phyloP scores from a whole-genome alignment of 192 early-diverging fungal genomes.

The Rhizophagus sp. region DNA sequence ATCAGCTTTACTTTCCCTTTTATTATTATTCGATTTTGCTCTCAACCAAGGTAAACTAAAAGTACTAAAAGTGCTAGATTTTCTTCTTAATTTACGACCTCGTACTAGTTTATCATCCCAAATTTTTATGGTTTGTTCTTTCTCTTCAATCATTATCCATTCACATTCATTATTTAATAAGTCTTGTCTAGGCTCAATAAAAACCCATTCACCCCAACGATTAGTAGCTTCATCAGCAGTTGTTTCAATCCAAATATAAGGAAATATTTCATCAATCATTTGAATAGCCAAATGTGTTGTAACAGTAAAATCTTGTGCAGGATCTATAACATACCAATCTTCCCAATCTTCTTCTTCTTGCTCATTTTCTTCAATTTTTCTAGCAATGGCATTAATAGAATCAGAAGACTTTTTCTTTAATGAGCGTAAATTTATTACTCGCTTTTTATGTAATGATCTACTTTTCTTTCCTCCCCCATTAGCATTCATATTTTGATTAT shows the following conservation, averaged over 20 bases:
- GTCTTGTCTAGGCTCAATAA: slow-evolving; percentile 28
- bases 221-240: background rate
- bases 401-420: background rate
- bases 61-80: slow-evolving; percentile 11
- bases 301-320: slow-evolving; percentile 5
- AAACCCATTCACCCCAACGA: slow-evolving; percentile 31
- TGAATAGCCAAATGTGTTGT: slow-evolving; percentile 29
- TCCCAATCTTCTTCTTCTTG: slow-evolving; percentile 19
- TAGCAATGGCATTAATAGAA: background rate
- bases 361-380: background rate
- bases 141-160: slow-evolving; percentile 32
- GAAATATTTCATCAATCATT: slow-evolving; percentile 30
- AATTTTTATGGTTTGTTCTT: slow-evolving; percentile 14
- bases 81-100: background rate
- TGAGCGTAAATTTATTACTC: background rate
- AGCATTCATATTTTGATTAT: background rate
- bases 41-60: slow-evolving; percentile 20
- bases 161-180: slow-evolving; percentile 25
- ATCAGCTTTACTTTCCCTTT: background rate
- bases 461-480: background rate
- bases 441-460: background rate
- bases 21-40: background rate
- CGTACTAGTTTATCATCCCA: background rate
- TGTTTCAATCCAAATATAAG: slow-evolving; percentile 31
- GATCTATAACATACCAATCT: slow-evolving; percentile 25